These are phyloP conservation scores for Candida wancherniae DNA, from an alignment of 805 yeast genomes.

Conservation along the genomic window DNA sequence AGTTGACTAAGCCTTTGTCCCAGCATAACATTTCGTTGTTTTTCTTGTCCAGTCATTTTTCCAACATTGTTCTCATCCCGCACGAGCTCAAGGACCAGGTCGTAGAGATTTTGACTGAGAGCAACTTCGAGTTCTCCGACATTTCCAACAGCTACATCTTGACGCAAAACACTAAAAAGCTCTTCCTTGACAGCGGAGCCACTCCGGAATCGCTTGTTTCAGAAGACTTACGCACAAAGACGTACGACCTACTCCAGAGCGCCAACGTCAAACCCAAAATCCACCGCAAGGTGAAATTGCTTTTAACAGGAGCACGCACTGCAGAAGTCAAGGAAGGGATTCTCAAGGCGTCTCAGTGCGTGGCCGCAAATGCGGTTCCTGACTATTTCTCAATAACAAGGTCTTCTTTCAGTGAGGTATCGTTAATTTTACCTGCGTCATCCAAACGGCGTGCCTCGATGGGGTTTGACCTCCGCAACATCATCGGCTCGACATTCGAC, in stretches of 20 bases:
- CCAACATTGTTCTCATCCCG: slow-evolving; percentile 62
- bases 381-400: slow-evolving; percentile 49
- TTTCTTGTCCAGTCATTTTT: slow-evolving; percentile 58
- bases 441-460: slow-evolving; percentile 28
- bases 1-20: slow-evolving; percentile 56
- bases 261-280: slow-evolving; percentile 41
- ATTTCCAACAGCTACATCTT: slow-evolving; percentile 39
- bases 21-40: slow-evolving; percentile 53
- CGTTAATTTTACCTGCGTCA: slow-evolving; percentile 43
- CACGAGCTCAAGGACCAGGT: slow-evolving; percentile 40
- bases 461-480: slow-evolving; percentile 36
- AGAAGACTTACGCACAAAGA: slow-evolving; percentile 1
- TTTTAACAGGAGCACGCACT: slow-evolving; percentile 57
- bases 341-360: slow-evolving; percentile 38
- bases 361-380: slow-evolving; percentile 31
- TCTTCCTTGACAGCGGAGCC: not conserved
- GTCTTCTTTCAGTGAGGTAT: slow-evolving; percentile 48
- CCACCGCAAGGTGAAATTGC: slow-evolving; percentile 34
- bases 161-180: slow-evolving; percentile 1
- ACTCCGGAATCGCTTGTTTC: not conserved
- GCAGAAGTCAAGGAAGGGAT: slow-evolving; percentile 41
- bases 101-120: slow-evolving; percentile 37
- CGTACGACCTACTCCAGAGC: slow-evolving; percentile 7
- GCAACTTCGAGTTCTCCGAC: slow-evolving; percentile 42
- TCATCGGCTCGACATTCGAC: slow-evolving; percentile 57